Conservation (phyloP, 164 flowering plant species). For the Dillenia turbinata region DNA sequence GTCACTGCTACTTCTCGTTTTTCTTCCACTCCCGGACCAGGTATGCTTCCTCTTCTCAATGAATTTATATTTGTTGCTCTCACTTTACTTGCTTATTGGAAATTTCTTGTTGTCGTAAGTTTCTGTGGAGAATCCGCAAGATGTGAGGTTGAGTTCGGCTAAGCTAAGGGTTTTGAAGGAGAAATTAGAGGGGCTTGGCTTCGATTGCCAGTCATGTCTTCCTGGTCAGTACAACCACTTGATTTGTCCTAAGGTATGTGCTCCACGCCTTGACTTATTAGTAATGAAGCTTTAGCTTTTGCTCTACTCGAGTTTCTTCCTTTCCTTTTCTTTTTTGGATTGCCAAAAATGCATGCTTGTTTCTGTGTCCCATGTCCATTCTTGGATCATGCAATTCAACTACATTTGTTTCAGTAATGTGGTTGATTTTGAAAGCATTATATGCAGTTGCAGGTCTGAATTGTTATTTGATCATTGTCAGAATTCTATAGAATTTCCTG, state of each 20-base stretch:
- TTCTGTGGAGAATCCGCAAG: conserved; percentile 16
- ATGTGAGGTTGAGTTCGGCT: conserved; percentile 3
- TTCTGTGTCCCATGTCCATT: too few species aligned
- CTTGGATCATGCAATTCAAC: too few species aligned
- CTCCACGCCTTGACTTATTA: background rate
- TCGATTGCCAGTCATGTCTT: conserved; percentile 20
- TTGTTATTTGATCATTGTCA: too few species aligned
- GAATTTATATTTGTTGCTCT: background rate
- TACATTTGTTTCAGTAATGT: too few species aligned
- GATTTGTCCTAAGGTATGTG: conserved; percentile 48
- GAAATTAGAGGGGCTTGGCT: conserved; percentile 34
- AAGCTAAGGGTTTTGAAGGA: conserved; percentile 19
- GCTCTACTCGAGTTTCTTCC: background rate
- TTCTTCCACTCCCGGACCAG: conserved; percentile 11
- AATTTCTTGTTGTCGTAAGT: conserved; percentile 4
- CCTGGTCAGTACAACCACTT: conserved; percentile 33
- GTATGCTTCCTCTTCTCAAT: conserved; percentile 2
- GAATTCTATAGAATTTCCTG: too few species aligned
- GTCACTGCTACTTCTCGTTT: background rate
- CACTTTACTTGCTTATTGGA: background rate
- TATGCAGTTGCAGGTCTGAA: too few species aligned
- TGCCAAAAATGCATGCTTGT: too few species aligned
- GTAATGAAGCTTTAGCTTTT: background rate
- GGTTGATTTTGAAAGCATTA: too few species aligned
- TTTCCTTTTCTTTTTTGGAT: background rate